Conservation (phyloP, 805 yeast genomes). For the Ogataea paradorogensis region DNA sequence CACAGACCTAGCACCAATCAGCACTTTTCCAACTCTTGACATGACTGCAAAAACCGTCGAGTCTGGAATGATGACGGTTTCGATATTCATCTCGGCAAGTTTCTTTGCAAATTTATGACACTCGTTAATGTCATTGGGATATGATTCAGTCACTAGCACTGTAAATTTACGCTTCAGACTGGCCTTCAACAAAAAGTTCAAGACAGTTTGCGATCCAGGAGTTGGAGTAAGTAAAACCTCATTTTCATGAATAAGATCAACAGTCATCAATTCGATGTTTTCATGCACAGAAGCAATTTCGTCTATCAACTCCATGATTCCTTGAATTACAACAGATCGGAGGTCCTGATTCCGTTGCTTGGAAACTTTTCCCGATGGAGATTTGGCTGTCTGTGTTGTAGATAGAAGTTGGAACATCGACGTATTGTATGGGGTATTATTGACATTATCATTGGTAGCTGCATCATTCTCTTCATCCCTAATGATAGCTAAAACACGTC, state of each 20-base stretch:
- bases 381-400: constrained; percentile 34
- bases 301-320: constrained; percentile 87
- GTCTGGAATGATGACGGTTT: constrained; percentile 89
- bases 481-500: constrained; percentile 82
- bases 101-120: constrained; percentile 80
- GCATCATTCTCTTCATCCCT: constrained; percentile 76
- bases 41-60: constrained; percentile 90
- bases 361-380: constrained; percentile 25
- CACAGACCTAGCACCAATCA: constrained; percentile 88
- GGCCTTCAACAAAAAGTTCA: constrained; percentile 82
- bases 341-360: constrained; percentile 57
- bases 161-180: constrained; percentile 87
- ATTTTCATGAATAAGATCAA: constrained; percentile 91
- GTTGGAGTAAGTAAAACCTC: constrained; percentile 88
- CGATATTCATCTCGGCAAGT: constrained; percentile 81
- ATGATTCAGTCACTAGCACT: constrained; percentile 86
- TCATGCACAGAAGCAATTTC: constrained; percentile 88
- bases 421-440: constrained; percentile 56
- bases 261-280: constrained; percentile 85
- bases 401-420: constrained; percentile 86
- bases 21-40: constrained; percentile 96
- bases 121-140: constrained; percentile 77
- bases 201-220: constrained; percentile 85
- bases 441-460: constrained; percentile 18
- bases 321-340: constrained; percentile 84